Conservation (phyloP, 192 early-diverging fungal species). For the Entomortierella beljakovae region DNA sequence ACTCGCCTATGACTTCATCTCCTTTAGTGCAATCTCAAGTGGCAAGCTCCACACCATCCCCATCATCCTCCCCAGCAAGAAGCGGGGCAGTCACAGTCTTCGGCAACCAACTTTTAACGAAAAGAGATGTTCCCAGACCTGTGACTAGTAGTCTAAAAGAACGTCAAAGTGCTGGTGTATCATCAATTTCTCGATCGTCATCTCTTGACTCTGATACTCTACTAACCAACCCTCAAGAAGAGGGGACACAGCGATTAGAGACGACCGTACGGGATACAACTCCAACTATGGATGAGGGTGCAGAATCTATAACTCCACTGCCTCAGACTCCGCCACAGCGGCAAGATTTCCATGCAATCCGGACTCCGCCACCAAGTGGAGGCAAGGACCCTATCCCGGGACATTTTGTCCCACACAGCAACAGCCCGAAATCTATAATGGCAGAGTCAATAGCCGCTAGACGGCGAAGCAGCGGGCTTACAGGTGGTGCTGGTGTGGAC, state of each 20-base stretch:
- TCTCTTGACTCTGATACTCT: too few relatives aligned
- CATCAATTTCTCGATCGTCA: too few relatives aligned
- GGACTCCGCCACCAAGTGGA: slow-evolving; percentile 33
- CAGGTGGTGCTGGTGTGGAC: slow-evolving; percentile 11
- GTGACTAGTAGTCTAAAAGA: too few relatives aligned
- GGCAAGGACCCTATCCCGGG: background rate
- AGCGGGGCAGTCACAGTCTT: background rate
- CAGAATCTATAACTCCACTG: too few relatives aligned
- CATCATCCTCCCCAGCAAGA: slow-evolving; percentile 8
- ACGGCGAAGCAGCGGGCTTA: slow-evolving; percentile 18
- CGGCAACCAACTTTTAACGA: background rate
- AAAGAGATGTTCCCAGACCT: too few relatives aligned
- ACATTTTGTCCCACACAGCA: background rate
- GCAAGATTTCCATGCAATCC: too few relatives aligned
- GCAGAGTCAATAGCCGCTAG: slow-evolving; percentile 20
- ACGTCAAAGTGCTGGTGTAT: too few relatives aligned
- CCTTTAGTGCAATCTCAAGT: slow-evolving; percentile 29
- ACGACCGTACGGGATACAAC: too few relatives aligned
- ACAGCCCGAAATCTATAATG: background rate
- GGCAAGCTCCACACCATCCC: slow-evolving; percentile 5
- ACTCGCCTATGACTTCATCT: slow-evolving; percentile 32
- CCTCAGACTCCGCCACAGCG: background rate
- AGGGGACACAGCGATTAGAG: too few relatives aligned
- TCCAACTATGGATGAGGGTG: too few relatives aligned
- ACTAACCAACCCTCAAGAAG: too few relatives aligned